Evolutionary conservation across 495 filamentous ascomycete genomes (phyloP), one percentile per base, ranked within the genome.

Genomic region (Penicillium pancosmium): DNA sequence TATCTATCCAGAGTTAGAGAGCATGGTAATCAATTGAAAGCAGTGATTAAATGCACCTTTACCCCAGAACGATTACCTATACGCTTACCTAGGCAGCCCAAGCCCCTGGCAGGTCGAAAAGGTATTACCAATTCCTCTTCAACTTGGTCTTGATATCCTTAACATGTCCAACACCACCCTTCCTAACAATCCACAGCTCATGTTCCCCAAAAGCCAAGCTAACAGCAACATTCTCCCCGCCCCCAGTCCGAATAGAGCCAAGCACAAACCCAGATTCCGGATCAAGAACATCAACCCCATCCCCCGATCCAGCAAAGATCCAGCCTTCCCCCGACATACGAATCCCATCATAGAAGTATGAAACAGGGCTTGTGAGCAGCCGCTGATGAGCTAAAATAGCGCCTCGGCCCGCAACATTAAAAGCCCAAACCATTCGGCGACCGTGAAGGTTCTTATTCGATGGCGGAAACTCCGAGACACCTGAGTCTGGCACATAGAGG

Each of bases 401-500:
- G 70, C 84, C 92, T 2, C 80, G 88, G 1, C 89, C 88, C 12
- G 91, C 93, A 73, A 84, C 88, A 67, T 80, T 84, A 0, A 67
- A 81, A 15, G 76, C 80, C 7, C 86, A 87, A 54, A 71, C 77
- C 35, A 71, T 76, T 12, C 86, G 91, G n/a, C 72, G 90, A 10
- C 78, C 80, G 27, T 80, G 76, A 38, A 91, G 91, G 31, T 62
- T 57, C 38, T 52, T 57, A 4, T 34, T 16, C 19, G 19, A 31
- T 4, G 56, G 56, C 3, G 23, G 90, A 90, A 25, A 93, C 91
- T 72, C 90, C 88, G 68, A 92, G 91, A 72, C 81, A 83, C 52
- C 78, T n/a, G 87, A 93, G 53, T 90, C 90, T 18, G 91, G 90
- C 18, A 92, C 89, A 72, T 92, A 93, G 71, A 84, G 88, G 4